Evolutionary conservation across 768 basidiomycete species (phyloP).

Genomic region (Lepiota subincarnata): DNA sequence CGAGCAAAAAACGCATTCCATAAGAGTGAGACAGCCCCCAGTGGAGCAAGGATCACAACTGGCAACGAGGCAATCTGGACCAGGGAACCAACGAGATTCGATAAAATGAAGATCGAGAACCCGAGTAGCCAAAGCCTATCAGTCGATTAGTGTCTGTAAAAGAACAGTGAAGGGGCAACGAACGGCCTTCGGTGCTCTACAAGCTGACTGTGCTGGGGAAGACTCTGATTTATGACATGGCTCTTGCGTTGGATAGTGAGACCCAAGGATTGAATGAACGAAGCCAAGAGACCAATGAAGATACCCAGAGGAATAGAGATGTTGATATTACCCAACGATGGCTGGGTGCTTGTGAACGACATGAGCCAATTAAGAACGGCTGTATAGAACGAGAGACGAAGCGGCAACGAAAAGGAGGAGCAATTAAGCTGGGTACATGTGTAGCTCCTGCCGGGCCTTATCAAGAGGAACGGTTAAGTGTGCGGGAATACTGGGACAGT

Average conservation of each 20-base stretch:
- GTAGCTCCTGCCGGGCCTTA: background rate
- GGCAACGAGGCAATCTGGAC: constrained; percentile 93
- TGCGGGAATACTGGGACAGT: background rate
- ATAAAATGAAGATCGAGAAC: constrained; percentile 81
- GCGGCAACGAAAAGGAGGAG: background rate
- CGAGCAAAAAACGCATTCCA: constrained; percentile 94
- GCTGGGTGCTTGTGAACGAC: background rate
- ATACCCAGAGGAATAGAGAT: constrained; percentile 51
- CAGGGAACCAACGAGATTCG: constrained; percentile 83
- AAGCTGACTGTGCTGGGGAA: constrained; percentile 59
- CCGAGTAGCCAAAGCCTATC: constrained; percentile 81
- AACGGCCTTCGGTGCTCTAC: constrained; percentile 80
- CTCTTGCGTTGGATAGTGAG: constrained; percentile 93
- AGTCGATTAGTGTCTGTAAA: constrained; percentile 1
- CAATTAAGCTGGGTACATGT: constrained; percentile 7
- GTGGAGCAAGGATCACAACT: constrained; percentile 90
- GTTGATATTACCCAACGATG: constrained; percentile 13
- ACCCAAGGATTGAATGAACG: constrained; percentile 86
- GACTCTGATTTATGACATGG: constrained; percentile 76
- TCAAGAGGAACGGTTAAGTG: background rate
- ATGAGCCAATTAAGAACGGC: background rate
- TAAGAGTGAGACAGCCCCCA: constrained; percentile 88
- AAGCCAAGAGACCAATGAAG: constrained; percentile 68
- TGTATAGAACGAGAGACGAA: background rate
- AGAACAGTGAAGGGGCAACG: constrained; percentile 23